Evolutionary conservation across 352 stramenopile genomes (phyloP).

Genomic region (Aphanomyces stellatus): DNA sequence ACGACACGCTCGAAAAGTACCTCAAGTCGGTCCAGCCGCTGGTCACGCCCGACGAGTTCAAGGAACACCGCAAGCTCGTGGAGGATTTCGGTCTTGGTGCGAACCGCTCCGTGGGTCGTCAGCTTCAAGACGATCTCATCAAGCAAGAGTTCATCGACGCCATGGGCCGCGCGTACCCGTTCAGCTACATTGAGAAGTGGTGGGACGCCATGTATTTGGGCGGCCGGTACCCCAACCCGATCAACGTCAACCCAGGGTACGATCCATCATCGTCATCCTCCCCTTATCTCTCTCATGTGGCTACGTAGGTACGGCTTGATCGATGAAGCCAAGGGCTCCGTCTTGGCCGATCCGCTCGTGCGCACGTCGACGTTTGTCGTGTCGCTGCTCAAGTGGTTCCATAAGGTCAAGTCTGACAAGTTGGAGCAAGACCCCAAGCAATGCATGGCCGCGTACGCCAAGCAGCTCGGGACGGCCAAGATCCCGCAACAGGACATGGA

Average conservation of each 20-base stretch:
- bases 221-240: conserved; percentile 80
- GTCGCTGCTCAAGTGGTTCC: conserved; percentile 82
- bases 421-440: conserved; percentile 85
- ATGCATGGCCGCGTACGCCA: conserved; percentile 84
- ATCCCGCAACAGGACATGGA: conserved; percentile 67
- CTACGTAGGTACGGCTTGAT: conserved; percentile 33
- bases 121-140: conserved; percentile 51
- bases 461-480: conserved; percentile 80
- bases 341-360: conserved; percentile 35
- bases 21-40: conserved; percentile 69
- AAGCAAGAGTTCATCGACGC: conserved; percentile 65
- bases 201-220: conserved; percentile 90
- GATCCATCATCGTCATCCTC: neutral
- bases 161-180: conserved; percentile 80
- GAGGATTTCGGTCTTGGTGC: conserved; percentile 36
- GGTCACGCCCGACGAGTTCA: conserved; percentile 49
- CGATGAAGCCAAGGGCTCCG: conserved; percentile 69
- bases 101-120: conserved; percentile 34
- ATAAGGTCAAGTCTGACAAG: conserved; percentile 80
- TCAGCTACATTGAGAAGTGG: conserved; percentile 90
- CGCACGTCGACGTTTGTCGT: conserved; percentile 70
- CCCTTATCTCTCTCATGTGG: neutral
- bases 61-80: conserved; percentile 54
- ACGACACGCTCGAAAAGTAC: conserved; percentile 86
- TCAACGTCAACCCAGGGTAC: conserved; percentile 89